These are phyloP conservation scores for Bacidia rubella DNA, from an alignment of 495 filamentous ascomycete genomes.

Conservation along the genomic window DNA sequence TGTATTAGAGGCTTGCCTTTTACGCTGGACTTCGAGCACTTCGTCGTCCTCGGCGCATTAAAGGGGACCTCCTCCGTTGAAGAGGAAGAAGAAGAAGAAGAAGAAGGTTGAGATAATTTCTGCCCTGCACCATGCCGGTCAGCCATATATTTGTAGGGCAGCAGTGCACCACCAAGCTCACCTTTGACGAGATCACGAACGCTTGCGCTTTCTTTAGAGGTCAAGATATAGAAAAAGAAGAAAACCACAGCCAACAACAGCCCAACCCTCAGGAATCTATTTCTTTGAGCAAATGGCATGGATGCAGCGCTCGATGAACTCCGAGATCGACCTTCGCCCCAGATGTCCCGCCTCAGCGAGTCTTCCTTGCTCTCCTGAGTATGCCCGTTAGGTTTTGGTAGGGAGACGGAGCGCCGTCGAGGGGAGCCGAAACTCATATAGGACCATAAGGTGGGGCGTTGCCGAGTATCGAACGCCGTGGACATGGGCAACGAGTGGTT, in stretches of 20 bases:
- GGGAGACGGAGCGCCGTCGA: constrained; percentile 25
- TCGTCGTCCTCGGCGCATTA: constrained; percentile 32
- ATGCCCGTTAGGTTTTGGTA: constrained; percentile 23
- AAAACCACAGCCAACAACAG: constrained; percentile 62
- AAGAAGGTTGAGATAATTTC: background rate
- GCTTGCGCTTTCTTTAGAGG: constrained; percentile 36
- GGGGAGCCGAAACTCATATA: constrained; percentile 32
- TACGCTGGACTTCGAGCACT: constrained; percentile 70
- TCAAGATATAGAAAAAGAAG: constrained; percentile 61
- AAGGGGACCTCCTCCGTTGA: constrained; percentile 8
- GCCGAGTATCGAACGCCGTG: constrained; percentile 26
- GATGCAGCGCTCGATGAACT: constrained; percentile 29
- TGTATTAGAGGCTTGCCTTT: constrained; percentile 85
- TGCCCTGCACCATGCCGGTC: background rate
- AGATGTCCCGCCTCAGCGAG: constrained; percentile 7
- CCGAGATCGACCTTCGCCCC: background rate
- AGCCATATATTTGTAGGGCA: background rate
- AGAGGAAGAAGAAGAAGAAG: background rate
- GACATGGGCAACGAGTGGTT: constrained; percentile 24
- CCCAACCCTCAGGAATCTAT: constrained; percentile 70
- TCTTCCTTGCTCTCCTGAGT: constrained; percentile 35
- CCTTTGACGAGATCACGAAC: constrained; percentile 28
- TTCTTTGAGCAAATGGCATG: constrained; percentile 60
- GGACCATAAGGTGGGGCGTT: constrained; percentile 34
- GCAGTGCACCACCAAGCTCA: no score